phyloP scores from a whole-genome alignment of 2,329 filamentous ascomycete species.

The Nemania serpens region DNA sequence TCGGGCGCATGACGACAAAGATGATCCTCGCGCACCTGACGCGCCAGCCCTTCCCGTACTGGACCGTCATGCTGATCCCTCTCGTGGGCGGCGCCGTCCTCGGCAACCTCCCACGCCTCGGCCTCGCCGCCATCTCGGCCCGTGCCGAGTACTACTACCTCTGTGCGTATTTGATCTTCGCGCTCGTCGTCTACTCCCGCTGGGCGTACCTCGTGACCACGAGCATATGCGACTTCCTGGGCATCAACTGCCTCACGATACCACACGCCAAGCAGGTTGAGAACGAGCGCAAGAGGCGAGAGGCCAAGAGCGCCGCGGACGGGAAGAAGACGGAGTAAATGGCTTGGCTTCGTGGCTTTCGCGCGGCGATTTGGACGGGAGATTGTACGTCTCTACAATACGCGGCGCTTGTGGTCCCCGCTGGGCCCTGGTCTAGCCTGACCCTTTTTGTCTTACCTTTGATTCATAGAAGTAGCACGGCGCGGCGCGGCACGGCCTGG shows the following conservation, averaged over 20 bases:
- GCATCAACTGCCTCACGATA: constrained; percentile 94
- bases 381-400: no score
- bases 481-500: no score
- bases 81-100: constrained; percentile 84
- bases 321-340: constrained; percentile 40
- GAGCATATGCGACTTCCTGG: constrained; percentile 88
- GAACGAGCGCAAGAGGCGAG: constrained; percentile 51
- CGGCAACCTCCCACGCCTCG: constrained; percentile 79
- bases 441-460: no score
- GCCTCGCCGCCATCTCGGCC: constrained; percentile 68
- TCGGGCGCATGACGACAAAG: constrained; percentile 97
- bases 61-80: constrained; percentile 88
- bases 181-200: constrained; percentile 82
- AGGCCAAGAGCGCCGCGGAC: constrained; percentile 30
- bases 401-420: no score
- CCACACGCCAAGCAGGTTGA: constrained; percentile 63
- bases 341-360: not conserved
- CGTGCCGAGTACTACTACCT: constrained; percentile 78
- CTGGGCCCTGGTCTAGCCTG: no score
- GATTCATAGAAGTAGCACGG: no score
- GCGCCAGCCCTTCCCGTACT: constrained; percentile 92
- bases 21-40: constrained; percentile 97
- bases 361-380: no score
- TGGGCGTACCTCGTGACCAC: constrained; percentile 93
- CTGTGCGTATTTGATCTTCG: constrained; percentile 81